Conservation (phyloP, 2,329 filamentous ascomycete species). For the Colletotrichum magnum region DNA sequence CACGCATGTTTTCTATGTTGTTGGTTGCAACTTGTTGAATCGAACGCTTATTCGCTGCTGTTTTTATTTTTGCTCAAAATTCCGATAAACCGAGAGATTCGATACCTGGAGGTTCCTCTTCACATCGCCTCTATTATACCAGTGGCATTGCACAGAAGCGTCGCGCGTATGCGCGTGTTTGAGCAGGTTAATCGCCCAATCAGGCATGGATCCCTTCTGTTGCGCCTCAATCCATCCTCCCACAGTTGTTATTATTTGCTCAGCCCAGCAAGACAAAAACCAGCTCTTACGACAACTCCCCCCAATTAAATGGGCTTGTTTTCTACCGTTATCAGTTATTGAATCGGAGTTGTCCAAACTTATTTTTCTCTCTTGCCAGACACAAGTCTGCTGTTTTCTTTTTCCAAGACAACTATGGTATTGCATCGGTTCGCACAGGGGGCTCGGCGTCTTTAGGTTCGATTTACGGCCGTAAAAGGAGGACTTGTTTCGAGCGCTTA, state of each 20-base stretch:
- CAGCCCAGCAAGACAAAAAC: not conserved
- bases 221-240: constrained; percentile 4
- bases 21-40: not conserved
- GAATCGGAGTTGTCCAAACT: not conserved
- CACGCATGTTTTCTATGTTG: constrained; percentile 19
- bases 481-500: not conserved
- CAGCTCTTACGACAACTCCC: not conserved
- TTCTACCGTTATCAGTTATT: not conserved
- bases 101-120: not conserved
- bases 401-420: constrained; percentile 4
- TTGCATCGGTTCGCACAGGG: constrained; percentile 12
- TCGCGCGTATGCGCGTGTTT: constrained; percentile 32
- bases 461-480: not conserved
- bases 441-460: constrained; percentile 10
- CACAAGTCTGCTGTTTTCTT: not conserved
- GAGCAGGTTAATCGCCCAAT: constrained; percentile 38
- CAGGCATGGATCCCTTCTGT: constrained; percentile 11
- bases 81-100: not conserved
- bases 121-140: not conserved
- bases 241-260: constrained; percentile 20
- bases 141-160: constrained; percentile 1
- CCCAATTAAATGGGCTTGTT: no score
- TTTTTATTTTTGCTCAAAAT: not conserved
- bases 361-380: not conserved
- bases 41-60: not conserved